Evolutionary conservation across 768 basidiomycete species (phyloP).

Genomic region (Hydnomerulius pinastri): DNA sequence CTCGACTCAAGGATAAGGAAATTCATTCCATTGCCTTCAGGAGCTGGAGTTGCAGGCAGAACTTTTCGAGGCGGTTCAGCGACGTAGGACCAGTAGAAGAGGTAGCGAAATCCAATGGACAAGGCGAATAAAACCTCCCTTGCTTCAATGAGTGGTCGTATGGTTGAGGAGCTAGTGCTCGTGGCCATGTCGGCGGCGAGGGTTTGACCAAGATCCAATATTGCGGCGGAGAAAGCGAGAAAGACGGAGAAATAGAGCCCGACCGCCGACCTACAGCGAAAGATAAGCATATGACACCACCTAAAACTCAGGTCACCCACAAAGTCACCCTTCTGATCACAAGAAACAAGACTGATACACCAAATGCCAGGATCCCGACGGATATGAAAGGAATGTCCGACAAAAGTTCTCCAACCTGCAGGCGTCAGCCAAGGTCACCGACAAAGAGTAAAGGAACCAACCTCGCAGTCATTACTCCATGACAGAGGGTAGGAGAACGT

Average conservation of each 20-base stretch:
- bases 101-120: conserved; percentile 57
- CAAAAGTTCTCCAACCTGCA: conserved; percentile 56
- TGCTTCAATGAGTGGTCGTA: conserved; percentile 41
- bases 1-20: conserved; percentile 18
- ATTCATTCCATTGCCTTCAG: conserved; percentile 8
- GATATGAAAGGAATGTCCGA: conserved; percentile 68
- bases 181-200: conserved; percentile 41
- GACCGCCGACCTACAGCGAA: conserved; percentile 40
- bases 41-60: conserved; percentile 29
- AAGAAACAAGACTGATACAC: conserved; percentile 57
- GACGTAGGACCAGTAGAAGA: conserved; percentile 72
- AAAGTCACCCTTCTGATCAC: conserved; percentile 50
- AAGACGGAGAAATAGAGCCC: conserved; percentile 60
- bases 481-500: conserved; percentile 31
- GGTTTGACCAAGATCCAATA: conserved; percentile 62
- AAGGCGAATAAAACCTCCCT: conserved; percentile 63
- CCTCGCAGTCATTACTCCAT: conserved; percentile 45
- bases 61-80: conserved; percentile 50
- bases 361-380: conserved; percentile 65
- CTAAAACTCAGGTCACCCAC: conserved; percentile 37
- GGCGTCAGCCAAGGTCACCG: conserved; percentile 5
- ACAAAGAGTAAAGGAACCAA: conserved; percentile 30
- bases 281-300: conserved; percentile 2
- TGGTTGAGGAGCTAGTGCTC: conserved; percentile 18
- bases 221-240: conserved; percentile 59